phyloP scores from a whole-genome alignment of 805 yeast species.

The Candida jianshihensis region DNA sequence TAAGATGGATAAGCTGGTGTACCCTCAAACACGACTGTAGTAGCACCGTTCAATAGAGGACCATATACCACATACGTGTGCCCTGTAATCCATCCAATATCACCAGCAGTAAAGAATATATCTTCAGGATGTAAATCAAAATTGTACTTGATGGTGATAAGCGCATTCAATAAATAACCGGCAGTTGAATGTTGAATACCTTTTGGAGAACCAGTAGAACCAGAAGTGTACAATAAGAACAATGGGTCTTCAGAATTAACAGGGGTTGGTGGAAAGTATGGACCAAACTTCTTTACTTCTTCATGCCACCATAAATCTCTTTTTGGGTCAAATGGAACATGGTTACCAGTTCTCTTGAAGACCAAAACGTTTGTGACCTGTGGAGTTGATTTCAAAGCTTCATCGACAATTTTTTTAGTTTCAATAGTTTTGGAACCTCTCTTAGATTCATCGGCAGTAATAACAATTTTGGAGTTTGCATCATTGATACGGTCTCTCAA shows the following conservation, averaged over 20 bases:
- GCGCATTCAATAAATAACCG: constrained; percentile 90
- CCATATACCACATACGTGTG: constrained; percentile 95
- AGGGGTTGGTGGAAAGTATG: constrained; percentile 81
- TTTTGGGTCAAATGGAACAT: constrained; percentile 63
- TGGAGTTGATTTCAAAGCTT: constrained; percentile 72
- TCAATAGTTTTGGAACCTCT: constrained; percentile 93
- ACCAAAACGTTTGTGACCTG: constrained; percentile 78
- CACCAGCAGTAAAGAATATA: constrained; percentile 92
- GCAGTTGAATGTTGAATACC: constrained; percentile 95
- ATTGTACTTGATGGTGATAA: constrained; percentile 84
- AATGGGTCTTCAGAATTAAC: constrained; percentile 92
- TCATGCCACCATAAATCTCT: constrained; percentile 97
- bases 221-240: constrained; percentile 93
- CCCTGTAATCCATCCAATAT: constrained; percentile 99
- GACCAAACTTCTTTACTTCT: constrained; percentile 71
- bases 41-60: constrained; percentile 81
- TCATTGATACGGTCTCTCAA: constrained; percentile 85
- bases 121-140: constrained; percentile 90
- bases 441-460: constrained; percentile 92
- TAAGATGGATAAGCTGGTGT: constrained; percentile 96
- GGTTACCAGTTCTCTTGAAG: constrained; percentile 78
- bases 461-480: constrained; percentile 78
- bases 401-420: constrained; percentile 93
- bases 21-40: constrained; percentile 92
- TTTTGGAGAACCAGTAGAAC: constrained; percentile 97